Conservation (phyloP, 768 basidiomycete genomes). For the Leccinum longicurvipes region DNA sequence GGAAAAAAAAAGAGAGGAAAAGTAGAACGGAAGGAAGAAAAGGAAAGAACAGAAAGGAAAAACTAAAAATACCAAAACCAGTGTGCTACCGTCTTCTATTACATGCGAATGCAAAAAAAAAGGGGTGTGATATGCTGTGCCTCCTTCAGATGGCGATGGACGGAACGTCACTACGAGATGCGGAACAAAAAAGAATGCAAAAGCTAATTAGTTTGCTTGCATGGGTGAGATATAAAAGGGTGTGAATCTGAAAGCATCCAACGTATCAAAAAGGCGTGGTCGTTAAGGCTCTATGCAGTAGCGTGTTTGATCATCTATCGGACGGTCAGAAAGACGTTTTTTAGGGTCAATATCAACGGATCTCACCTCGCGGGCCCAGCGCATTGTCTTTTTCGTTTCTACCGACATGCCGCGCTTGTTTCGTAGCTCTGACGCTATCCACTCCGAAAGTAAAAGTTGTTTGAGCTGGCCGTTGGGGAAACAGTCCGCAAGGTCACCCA, state of each 20-base stretch:
- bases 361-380: conserved; percentile 90
- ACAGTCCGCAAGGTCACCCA: conserved; percentile 90
- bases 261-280: conserved; percentile 14
- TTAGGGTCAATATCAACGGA: background rate
- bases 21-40: background rate
- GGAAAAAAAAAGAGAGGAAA: background rate
- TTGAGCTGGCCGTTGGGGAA: conserved; percentile 83
- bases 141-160: conserved; percentile 69
- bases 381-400: conserved; percentile 85
- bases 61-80: conserved; percentile 28
- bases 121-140: conserved; percentile 43
- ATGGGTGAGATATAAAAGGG: conserved; percentile 31
- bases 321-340: background rate
- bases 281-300: conserved; percentile 53
- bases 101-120: conserved; percentile 49
- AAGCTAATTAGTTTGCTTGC: conserved; percentile 49
- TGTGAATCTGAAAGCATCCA: conserved; percentile 32
- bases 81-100: conserved; percentile 45
- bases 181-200: conserved; percentile 12
- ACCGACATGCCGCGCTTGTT: conserved; percentile 67
- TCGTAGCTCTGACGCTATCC: conserved; percentile 74
- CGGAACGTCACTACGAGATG: conserved; percentile 17
- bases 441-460: conserved; percentile 71
- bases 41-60: background rate
- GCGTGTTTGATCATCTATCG: conserved; percentile 75